A percentile compares a stretch with the other conserved stretches of the same genome.
These are phyloP conservation scores for Neospora caninum DNA, from an alignment of 169 alveolate species.

Conservation along the genomic window DNA sequence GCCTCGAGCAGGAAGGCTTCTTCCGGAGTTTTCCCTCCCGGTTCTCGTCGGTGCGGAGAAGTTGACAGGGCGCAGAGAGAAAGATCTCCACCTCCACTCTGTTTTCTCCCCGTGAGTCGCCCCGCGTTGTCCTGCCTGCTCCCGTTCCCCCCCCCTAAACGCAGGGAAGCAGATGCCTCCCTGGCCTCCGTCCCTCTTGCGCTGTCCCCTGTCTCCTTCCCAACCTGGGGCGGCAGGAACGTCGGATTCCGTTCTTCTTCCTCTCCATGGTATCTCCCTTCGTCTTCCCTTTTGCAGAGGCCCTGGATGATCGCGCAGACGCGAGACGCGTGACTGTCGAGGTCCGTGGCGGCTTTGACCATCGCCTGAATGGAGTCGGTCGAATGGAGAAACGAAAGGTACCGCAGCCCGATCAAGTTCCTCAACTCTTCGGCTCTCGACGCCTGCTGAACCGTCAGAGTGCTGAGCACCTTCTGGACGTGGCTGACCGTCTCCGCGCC, in stretches of 20 bases:
- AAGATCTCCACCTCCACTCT: no score
- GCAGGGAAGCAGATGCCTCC: no score
- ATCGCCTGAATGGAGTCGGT: background rate
- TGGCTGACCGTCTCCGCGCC: background rate
- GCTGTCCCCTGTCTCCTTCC: background rate
- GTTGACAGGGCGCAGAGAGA: background rate
- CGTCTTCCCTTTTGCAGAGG: background rate
- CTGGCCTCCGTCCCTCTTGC: background rate
- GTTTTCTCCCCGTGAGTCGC: no score
- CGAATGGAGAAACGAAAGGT: constrained; percentile 25
- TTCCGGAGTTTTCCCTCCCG: no score
- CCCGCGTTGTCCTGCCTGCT: no score
- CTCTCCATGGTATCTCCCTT: no score
- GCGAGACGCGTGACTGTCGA: background rate
- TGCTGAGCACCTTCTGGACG: constrained; percentile 1
- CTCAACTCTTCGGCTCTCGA: constrained; percentile 7
- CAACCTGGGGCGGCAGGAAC: no score
- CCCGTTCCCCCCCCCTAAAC: no score
- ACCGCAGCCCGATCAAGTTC: background rate
- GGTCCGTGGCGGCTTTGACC: constrained; percentile 6
- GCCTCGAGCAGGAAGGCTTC: background rate
- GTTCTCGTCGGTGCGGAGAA: no score
- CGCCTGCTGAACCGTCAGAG: constrained; percentile 29
- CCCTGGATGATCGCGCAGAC: background rate
- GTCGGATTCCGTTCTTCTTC: no score